Evolutionary conservation across 306 rosid genomes (phyloP).

Genomic region (Quercus engelmannii): DNA sequence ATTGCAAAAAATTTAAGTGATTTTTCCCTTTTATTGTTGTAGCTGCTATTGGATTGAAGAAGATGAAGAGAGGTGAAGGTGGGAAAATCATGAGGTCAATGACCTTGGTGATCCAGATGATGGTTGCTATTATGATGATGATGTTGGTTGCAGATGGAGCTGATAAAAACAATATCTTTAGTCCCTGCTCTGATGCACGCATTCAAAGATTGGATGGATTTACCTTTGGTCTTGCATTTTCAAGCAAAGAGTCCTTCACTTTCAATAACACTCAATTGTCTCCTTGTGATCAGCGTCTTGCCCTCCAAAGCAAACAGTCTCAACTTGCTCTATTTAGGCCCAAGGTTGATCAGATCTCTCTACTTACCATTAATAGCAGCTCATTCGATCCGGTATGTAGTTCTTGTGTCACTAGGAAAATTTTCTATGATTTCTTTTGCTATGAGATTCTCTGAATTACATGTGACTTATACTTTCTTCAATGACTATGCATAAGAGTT

Average conservation of each 20-base stretch:
- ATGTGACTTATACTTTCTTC: not conserved
- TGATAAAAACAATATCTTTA: constrained; percentile 59
- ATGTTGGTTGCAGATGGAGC: constrained; percentile 38
- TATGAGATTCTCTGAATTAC: not conserved
- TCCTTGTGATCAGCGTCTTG: constrained; percentile 74
- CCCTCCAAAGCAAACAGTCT: constrained; percentile 38
- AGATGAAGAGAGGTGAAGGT: constrained; percentile 28
- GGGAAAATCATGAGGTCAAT: constrained; percentile 12
- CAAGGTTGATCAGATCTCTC: constrained; percentile 65
- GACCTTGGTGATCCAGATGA: constrained; percentile 4
- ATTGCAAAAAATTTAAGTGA: not conserved
- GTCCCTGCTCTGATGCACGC: constrained; percentile 76
- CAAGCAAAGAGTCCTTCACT: constrained; percentile 45
- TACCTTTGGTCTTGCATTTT: constrained; percentile 71
- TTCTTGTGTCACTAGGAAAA: not conserved
- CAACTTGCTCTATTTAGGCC: constrained; percentile 68
- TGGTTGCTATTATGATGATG: constrained; percentile 6
- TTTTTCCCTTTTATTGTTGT: constrained; percentile 1
- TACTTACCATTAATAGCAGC: constrained; percentile 49
- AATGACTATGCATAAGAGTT: not conserved
- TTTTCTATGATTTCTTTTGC: not conserved
- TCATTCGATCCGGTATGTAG: constrained; percentile 36
- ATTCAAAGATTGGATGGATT: constrained; percentile 73
- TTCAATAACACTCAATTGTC: constrained; percentile 65
- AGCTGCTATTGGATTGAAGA: constrained; percentile 11